Percentiles rank a stretch among this genome's conserved stretches.
phyloP scores from a whole-genome alignment of 148 eudicot genomes.

The Pouteria glomerata region DNA sequence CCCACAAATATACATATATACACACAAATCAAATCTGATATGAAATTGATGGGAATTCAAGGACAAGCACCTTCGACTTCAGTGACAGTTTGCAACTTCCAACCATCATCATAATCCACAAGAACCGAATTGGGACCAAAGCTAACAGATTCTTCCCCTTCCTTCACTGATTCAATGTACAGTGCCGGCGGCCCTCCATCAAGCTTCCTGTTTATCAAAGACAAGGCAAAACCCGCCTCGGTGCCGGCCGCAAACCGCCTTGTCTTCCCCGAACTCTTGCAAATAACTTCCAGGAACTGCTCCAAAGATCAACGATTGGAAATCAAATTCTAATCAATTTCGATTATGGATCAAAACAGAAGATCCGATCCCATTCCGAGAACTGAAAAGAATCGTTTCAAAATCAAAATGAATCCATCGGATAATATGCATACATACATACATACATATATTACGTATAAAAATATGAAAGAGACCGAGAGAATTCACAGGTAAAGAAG shows the following conservation, averaged over 20 bases:
- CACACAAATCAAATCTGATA: too few species aligned
- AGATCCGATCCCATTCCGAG: not conserved
- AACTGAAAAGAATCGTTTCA: not conserved
- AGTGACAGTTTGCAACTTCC: conserved; percentile 73
- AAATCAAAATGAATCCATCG: not conserved
- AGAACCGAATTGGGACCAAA: conserved; percentile 76
- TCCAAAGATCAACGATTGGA: conserved; percentile 1
- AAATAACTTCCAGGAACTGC: conserved; percentile 70
- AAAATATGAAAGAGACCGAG: not conserved
- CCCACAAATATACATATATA: too few species aligned
- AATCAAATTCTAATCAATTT: not conserved
- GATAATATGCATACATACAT: not conserved
- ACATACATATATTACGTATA: not conserved
- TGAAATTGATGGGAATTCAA: not conserved
- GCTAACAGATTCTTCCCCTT: conserved; percentile 63
- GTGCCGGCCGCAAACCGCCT: conserved; percentile 73
- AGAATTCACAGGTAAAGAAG: conserved; percentile 20
- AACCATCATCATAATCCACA: conserved; percentile 52
- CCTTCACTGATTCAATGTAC: conserved; percentile 77
- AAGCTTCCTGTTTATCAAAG: conserved; percentile 63
- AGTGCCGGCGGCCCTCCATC: conserved; percentile 33
- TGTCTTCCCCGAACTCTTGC: conserved; percentile 52
- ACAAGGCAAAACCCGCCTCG: conserved; percentile 66
- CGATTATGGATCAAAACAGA: not conserved
- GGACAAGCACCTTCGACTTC: conserved; percentile 38